Evolutionary conservation across 352 stramenopile species (phyloP), one percentile per base, ranked within the genome.

Genomic region (Globisporangium viniferum): DNA sequence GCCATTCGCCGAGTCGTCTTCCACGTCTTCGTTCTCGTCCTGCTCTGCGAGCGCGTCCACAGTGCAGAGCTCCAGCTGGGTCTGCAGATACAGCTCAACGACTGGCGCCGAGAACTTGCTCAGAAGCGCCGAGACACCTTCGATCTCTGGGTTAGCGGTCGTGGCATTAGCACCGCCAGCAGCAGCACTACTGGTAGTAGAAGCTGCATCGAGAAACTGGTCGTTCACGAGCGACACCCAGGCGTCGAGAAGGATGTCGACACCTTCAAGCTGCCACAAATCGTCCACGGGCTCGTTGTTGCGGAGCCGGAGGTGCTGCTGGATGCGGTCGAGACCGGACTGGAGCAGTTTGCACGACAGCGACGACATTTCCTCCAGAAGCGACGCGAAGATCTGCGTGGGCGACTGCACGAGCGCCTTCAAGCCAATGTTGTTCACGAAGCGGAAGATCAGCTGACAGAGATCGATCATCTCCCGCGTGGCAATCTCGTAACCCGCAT

Each of bases 401-500:
- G 67, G 71, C 12, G 74, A 71, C n/a, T 81, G 66, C 36, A 86
- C 59, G 3, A 92, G 75, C 15, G 72, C 74, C 27, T 86, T 73
- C 5, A 93, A 68, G 0, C 85, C 86, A 59, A 94, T 77, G 64
- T 93, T 95, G 66, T 79, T 90, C 22, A 92, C 81, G 39, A 95
- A 70, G 1, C 88, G 83, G 64, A 90, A 92, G 31, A 92, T 72
- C 27, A 95, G 65, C 57, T 93, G 88, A 46, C 88, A 94, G 60
- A 91, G 87, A 56, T 95, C 88, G 35, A 95, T 93, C 73, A 94
- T 72, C 58, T 95, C 88, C 18, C 80, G 81, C 22, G 86, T 92
- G 27, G 86, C 86, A 18, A 94, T 77, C 58, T 92, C 86, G 41
- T 89, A 84, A 0, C 71, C 82, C 1, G 76, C 77, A n/a, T 84